These are phyloP conservation scores for Ascoidea tarda DNA, from an alignment of 805 yeast species.

Conservation along the genomic window DNA sequence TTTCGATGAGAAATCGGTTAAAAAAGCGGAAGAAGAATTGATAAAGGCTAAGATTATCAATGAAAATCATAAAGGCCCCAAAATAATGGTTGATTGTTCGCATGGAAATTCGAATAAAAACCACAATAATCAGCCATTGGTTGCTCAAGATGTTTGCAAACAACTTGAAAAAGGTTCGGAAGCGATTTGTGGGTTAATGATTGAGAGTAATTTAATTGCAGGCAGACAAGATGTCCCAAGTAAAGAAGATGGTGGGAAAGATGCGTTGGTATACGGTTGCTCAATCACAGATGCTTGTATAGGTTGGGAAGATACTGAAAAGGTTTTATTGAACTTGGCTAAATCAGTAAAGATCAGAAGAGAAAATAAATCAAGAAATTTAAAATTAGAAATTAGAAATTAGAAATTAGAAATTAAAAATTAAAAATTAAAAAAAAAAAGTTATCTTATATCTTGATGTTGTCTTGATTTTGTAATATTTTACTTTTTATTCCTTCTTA, in stretches of 20 bases:
- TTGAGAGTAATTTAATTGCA: constrained; percentile 82
- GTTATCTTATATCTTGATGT: too few species aligned
- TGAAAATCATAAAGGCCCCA: constrained; percentile 22
- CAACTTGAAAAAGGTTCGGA: constrained; percentile 77
- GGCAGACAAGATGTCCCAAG: constrained; percentile 81
- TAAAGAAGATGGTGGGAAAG: constrained; percentile 32
- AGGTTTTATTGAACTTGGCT: constrained; percentile 66
- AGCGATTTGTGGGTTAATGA: constrained; percentile 83
- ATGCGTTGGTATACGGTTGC: constrained; percentile 76
- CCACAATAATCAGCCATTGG: constrained; percentile 90
- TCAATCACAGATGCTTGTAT: constrained; percentile 97
- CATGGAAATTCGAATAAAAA: constrained; percentile 96
- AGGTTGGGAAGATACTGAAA: constrained; percentile 77
- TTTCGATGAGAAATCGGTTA: constrained; percentile 64
- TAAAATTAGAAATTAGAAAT: background rate
- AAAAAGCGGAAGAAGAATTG: constrained; percentile 32
- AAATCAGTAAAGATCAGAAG: constrained; percentile 78
- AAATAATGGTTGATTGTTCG: constrained; percentile 92
- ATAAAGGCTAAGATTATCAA: constrained; percentile 17
- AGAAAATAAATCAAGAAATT: constrained; percentile 17
- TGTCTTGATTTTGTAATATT: too few species aligned
- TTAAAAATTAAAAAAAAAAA: too few species aligned
- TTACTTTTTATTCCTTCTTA: too few species aligned
- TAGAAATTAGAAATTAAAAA: too few species aligned
- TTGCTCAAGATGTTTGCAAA: constrained; percentile 66